A percentile compares a stretch with the other conserved stretches of the same genome.
Conservation (phyloP, 345 rosid genomes). For the Gossypium rotundifolium region DNA sequence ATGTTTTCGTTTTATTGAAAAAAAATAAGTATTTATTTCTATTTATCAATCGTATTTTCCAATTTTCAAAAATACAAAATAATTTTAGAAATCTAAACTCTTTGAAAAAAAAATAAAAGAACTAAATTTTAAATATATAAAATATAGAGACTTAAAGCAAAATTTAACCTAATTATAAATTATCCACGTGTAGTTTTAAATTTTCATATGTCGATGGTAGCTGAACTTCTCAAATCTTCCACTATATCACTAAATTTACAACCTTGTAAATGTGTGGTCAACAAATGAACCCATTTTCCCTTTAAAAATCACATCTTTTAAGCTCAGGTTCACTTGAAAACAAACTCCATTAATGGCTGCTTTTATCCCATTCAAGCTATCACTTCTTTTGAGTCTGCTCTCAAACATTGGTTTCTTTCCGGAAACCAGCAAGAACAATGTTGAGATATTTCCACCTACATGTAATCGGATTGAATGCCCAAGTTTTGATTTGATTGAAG, state of each 20-base stretch:
- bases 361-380: conserved; percentile 31
- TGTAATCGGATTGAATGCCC: conserved; percentile 86
- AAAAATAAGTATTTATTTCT: too few relatives aligned
- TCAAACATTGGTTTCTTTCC: conserved; percentile 23
- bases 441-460: conserved; percentile 44
- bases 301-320: not conserved
- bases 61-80: too few relatives aligned
- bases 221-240: not conserved
- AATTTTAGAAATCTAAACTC: too few relatives aligned
- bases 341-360: conserved; percentile 23
- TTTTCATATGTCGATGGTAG: not conserved
- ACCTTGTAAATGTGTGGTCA: conserved; percentile 2
- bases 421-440: conserved; percentile 4
- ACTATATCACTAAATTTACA: not conserved
- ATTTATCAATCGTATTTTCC: too few relatives aligned
- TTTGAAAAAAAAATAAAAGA: too few relatives aligned
- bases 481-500: conserved; percentile 38
- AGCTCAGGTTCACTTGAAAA: not conserved
- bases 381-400: conserved; percentile 45
- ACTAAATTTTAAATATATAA: not conserved
- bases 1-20: too few relatives aligned
- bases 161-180: not conserved
- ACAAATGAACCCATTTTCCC: too few relatives aligned
- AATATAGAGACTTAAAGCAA: too few relatives aligned
- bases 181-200: not conserved